Evolutionary conservation across 2,329 filamentous ascomycete genomes (phyloP).

Genomic region (Diaporthe humulicola): DNA sequence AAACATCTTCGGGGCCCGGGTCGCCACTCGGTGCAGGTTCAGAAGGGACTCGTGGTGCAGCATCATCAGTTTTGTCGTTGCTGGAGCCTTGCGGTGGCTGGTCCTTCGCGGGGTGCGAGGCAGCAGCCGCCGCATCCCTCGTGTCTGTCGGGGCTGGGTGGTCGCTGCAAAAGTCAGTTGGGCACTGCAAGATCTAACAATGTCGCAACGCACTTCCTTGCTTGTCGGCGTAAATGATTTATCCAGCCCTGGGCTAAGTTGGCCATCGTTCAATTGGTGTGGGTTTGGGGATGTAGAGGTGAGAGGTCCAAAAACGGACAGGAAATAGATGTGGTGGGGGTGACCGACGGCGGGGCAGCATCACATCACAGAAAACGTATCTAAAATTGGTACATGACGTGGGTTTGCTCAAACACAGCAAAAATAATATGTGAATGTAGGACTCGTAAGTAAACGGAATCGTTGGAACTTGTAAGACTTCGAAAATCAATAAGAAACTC

Average conservation of each 20-base stretch:
- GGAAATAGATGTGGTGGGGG: background rate
- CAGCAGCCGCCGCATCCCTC: background rate
- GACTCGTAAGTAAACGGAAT: background rate
- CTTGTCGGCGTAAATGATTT: slow-evolving; percentile 18
- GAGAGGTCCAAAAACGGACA: background rate
- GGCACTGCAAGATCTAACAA: no score
- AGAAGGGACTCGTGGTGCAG: background rate
- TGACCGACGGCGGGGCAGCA: background rate
- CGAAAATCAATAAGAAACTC: background rate
- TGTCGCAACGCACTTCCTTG: background rate
- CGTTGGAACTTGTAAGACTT: background rate
- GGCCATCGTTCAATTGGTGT: slow-evolving; percentile 3
- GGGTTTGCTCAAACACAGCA: background rate
- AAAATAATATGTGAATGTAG: background rate
- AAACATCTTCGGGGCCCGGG: background rate
- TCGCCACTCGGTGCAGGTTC: background rate
- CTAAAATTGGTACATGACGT: background rate
- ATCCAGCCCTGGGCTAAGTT: slow-evolving; percentile 13
- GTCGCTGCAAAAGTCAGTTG: slow-evolving; percentile 17
- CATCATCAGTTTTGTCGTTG: background rate
- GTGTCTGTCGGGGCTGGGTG: background rate
- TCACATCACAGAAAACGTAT: background rate
- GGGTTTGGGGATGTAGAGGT: background rate
- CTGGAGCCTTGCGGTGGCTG: background rate
- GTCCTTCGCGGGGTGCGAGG: background rate